phyloP scores from a whole-genome alignment of 495 filamentous ascomycete genomes.

The Parathielavia appendiculata region DNA sequence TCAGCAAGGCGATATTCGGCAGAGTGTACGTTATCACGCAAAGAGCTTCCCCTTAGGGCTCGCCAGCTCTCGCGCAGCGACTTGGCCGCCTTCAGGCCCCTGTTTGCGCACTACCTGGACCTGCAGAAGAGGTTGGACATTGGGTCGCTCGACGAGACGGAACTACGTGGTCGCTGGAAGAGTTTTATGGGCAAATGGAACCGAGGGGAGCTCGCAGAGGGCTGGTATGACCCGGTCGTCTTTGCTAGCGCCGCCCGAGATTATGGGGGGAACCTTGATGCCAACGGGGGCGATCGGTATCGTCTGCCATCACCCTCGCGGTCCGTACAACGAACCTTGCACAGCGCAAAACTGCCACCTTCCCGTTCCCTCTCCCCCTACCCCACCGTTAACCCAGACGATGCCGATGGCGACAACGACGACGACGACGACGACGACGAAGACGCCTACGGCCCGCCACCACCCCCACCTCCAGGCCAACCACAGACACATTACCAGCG shows the following conservation, averaged over 20 bases:
- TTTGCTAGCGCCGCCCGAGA: conserved; percentile 34
- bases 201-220: conserved; percentile 81
- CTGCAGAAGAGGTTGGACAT: conserved; percentile 75
- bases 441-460: conserved; percentile 63
- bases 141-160: conserved; percentile 58
- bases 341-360: background rate
- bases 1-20: conserved; percentile 3
- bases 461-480: conserved; percentile 37
- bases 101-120: conserved; percentile 85
- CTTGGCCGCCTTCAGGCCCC: conserved; percentile 54
- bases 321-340: no score
- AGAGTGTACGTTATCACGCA: background rate
- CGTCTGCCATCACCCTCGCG: background rate
- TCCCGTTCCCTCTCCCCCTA: background rate
- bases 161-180: conserved; percentile 83
- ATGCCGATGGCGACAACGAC: conserved; percentile 45
- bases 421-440: conserved; percentile 54
- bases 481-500: background rate
- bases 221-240: conserved; percentile 82
- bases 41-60: conserved; percentile 60
- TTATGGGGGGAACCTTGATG: background rate
- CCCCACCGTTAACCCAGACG: conserved; percentile 26
- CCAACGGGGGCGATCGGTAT: background rate
- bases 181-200: conserved; percentile 94
- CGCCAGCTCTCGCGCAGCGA: conserved; percentile 61